A percentile compares a stretch with the other conserved stretches of the same genome.
Conservation (phyloP, 192 early-diverging fungal genomes). For the Entomortierella beljakovae region DNA sequence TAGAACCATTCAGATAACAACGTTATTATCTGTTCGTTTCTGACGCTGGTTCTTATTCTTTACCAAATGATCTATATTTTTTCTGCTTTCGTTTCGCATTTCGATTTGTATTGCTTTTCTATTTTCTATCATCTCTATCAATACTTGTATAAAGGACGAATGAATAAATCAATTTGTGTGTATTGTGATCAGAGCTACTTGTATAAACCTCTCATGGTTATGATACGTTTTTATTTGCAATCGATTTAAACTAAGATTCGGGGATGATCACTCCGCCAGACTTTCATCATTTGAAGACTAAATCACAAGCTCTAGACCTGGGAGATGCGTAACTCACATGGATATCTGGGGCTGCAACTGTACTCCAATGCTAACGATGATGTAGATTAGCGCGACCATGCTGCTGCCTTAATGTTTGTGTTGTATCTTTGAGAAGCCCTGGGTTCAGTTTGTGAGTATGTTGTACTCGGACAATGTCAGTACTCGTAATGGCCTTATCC, state of each 20-base stretch:
- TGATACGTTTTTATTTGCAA: too few species aligned
- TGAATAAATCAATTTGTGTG: too few species aligned
- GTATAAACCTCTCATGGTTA: too few species aligned
- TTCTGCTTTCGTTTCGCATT: constrained; percentile 2
- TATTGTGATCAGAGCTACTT: too few species aligned
- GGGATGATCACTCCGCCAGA: too few species aligned
- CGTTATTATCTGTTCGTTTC: background rate
- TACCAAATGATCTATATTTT: background rate
- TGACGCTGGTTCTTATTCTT: too few species aligned
- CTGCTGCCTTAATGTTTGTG: background rate
- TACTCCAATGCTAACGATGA: too few species aligned
- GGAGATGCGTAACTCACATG: too few species aligned
- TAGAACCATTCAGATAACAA: background rate
- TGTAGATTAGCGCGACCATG: background rate
- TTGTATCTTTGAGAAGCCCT: constrained; percentile 2
- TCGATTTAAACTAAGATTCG: too few species aligned
- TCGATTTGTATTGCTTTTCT: constrained; percentile 10
- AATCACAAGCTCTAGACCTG: too few species aligned
- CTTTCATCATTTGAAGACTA: too few species aligned
- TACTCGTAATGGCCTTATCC: background rate
- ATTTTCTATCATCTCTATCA: background rate
- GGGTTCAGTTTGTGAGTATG: constrained; percentile 7
- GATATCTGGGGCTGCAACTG: too few species aligned
- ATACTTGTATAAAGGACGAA: background rate
- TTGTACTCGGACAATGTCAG: background rate